These are phyloP conservation scores for Fagopyrum tataricum DNA, from an alignment of 148 eudicot species.

Conservation along the genomic window DNA sequence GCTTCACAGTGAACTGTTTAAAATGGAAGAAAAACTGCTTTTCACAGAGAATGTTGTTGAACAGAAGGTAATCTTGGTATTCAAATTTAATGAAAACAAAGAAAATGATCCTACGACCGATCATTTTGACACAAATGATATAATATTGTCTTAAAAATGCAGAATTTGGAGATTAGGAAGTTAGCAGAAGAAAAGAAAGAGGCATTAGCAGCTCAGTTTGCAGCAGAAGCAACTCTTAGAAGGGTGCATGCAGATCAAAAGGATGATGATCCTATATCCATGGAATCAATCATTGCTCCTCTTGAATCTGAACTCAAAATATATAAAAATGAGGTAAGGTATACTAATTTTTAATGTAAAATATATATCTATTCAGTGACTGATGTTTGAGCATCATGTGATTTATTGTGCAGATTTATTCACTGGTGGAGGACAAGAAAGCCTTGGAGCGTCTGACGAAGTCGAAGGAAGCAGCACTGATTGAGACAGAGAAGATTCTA, in stretches of 20 bases:
- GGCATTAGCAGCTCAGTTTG: conserved; percentile 89
- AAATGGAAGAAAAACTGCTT: conserved; percentile 58
- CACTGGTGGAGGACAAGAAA: conserved; percentile 65
- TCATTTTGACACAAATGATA: background rate
- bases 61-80: conserved; percentile 49
- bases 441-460: conserved; percentile 69
- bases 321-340: conserved; percentile 54
- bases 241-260: conserved; percentile 70
- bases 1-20: conserved; percentile 40
- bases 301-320: conserved; percentile 88
- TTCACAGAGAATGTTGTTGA: conserved; percentile 40
- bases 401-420: conserved; percentile 37
- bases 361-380: too few species aligned
- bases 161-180: conserved; percentile 77
- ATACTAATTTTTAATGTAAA: background rate
- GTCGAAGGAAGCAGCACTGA: conserved; percentile 81
- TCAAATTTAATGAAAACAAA: background rate
- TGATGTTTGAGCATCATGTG: background rate
- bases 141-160: conserved; percentile 21
- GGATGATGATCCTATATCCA: conserved; percentile 56
- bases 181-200: conserved; percentile 67
- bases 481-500: conserved; percentile 84
- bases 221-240: conserved; percentile 85
- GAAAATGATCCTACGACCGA: too few species aligned
- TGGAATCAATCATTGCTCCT: conserved; percentile 76